Base-by-base conservation (phyloP, 352 stramenopile genomes). In the Globisporangium iwayamae region DNA sequence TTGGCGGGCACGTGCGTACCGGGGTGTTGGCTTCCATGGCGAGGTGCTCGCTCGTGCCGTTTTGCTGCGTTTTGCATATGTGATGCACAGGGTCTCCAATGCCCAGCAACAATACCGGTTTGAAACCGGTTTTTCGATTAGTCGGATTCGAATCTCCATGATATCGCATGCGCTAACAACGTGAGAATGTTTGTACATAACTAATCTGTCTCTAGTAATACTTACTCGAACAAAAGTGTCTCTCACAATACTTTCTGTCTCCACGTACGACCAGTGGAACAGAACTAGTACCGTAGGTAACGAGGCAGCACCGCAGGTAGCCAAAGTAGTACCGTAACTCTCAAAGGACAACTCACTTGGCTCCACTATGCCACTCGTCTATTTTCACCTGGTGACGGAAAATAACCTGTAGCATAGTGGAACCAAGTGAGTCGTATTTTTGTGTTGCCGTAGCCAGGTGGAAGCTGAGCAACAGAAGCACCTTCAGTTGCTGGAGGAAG, bases 11-110 rank as follows among this genome's bases (percentile, higher is more conserved):
- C 34, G 7, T 14, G 47, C 9, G 8, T 45, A 67, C 62, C 0
- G 62, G 62, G 3, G 54, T 57, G 45, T 67, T 67, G 18, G 62
- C 54, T 54, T 67, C 45, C 62, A 67, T 67, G 14, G 16, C 16
- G 39, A 13, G 32, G 32, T 36, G 22, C 22, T 25, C 22, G 32
- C 32, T 36, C 11, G 57, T 32, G 8, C 7, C 18, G 18, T 32
- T 57, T 53, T 20, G 34, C 14, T 41, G 11, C 6, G 22, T 25
- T 25, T 25, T 25, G 22, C 22, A 25, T 25, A 25, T 25, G 22
- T 25, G 22, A 25, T 25, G 22, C 22, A 25, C 1, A 25, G 22
- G 22, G 22, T 25, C 22, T 25, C 22, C 22, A 25, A 25, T 46
- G 10, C 11, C 39, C 3, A 16, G 39, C 39, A n/a, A 36, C 16